Evolutionary conservation across 2,329 filamentous ascomycete genomes (phyloP), one percentile per base, ranked within the genome.

Genomic region (Conoideocrella luteorostrata): DNA sequence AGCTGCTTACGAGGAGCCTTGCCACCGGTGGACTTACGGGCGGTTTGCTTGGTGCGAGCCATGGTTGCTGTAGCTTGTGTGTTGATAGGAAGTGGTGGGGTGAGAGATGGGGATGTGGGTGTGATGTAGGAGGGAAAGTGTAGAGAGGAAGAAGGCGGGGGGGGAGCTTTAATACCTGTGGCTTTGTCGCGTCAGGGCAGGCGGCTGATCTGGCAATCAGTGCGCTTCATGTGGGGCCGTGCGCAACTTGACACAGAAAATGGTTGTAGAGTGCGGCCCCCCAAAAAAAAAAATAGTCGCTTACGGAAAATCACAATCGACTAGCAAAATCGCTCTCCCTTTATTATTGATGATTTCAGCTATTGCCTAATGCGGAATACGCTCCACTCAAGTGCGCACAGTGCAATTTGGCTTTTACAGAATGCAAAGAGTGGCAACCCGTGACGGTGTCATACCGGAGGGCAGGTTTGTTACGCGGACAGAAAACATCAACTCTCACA

Each of bases 1-100:
- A 97, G 89, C 82, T 96, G 90, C 88, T 98, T 98, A 73, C 82
- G 80, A 52, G 81, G 81, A 58, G 82, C 82, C 77, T 86, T 85
- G 77, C 82, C 82, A 81, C 82, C 82, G 61, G 82, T 86, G 69
- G 82, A 85, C 78, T 95, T 83, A 66, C 80, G 78, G 61, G 79
- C 79, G 60, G 76, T 81, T 66, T 81, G 77, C 76, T 81, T 81
- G 52, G 77, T 81, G 61, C 77, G 77, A 58, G 77, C 77, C 77
- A 81, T 81, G 71, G 61, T 66, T 59, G 61, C 48, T 59, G 62
- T n/a, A n/a, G n/a, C n/a, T 58, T 64, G 56, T 58, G 56, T n/a
- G 61, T 57, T 63, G 59, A 50, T 51, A 58, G 15, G 22, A 49
- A 55, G 56, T 32, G 51, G 53, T 51, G 39, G 53, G 53, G 49